A percentile compares a stretch with the other conserved stretches of the same genome.
These are phyloP conservation scores for Coffea eugenioides DNA, from an alignment of 257 asterid species.

Conservation along the genomic window DNA sequence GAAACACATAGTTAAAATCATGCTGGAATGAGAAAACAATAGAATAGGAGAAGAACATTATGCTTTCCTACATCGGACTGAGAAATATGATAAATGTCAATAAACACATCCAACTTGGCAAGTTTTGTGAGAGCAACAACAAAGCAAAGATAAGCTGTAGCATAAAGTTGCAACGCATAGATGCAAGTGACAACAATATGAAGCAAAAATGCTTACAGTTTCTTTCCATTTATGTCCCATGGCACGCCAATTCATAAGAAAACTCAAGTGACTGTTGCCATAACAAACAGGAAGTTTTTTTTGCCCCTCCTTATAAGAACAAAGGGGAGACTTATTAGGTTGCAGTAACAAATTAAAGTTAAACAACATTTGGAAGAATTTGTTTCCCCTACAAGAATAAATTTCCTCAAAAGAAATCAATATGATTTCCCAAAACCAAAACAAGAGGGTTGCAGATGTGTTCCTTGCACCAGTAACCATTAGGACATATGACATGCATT, in stretches of 20 bases:
- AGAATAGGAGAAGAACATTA: not conserved
- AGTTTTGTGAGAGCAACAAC: not conserved
- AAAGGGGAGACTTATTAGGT: not conserved
- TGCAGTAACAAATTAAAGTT: not conserved
- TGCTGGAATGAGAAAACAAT: not conserved
- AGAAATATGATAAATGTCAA: not conserved
- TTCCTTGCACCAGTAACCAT: not conserved
- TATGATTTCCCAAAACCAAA: not conserved
- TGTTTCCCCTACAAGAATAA: not conserved
- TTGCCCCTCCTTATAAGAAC: not conserved
- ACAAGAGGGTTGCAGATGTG: not conserved
- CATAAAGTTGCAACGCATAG: not conserved
- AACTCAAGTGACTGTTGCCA: not conserved
- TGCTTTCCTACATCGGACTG: not conserved
- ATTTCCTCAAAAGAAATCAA: not conserved
- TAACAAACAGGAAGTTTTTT: not conserved
- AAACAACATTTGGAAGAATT: not conserved
- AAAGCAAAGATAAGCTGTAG: not conserved
- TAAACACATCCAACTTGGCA: not conserved
- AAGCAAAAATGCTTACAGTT: not conserved
- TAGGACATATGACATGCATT: not conserved
- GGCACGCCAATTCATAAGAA: not conserved
- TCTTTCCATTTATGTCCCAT: not conserved
- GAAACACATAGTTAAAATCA: not conserved
- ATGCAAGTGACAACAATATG: not conserved